These are phyloP conservation scores for Vaccinium myrtillus DNA, from an alignment of 148 eudicot species.

Conservation along the genomic window DNA sequence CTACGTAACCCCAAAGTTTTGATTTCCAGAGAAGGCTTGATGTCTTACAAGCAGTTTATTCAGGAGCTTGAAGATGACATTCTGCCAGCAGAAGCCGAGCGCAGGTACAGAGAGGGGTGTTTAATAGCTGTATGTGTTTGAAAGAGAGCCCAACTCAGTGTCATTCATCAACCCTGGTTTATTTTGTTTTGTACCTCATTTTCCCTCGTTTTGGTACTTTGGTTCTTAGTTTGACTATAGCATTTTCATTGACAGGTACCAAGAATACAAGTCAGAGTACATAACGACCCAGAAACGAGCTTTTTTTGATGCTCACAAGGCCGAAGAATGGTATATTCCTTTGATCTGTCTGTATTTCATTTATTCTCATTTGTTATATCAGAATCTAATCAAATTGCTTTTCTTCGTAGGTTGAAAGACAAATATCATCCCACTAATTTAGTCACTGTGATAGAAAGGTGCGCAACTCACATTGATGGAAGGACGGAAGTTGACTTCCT, in stretches of 20 bases:
- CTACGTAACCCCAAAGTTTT: not conserved
- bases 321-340: conserved; percentile 77
- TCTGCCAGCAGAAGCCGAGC: conserved; percentile 93
- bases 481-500: not conserved
- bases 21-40: conserved; percentile 77
- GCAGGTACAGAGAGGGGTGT: conserved; percentile 48
- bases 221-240: not conserved
- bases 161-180: not conserved
- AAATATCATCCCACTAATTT: conserved; percentile 96
- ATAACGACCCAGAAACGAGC: conserved; percentile 87
- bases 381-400: conserved; percentile 15
- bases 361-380: not conserved
- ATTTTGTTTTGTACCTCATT: not conserved
- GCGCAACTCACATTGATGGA: conserved; percentile 7
- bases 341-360: conserved; percentile 5
- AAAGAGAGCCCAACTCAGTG: not conserved
- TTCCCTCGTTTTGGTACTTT: not conserved
- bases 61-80: conserved; percentile 99
- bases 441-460: conserved; percentile 85
- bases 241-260: conserved; percentile 53
- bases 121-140: conserved; percentile 5
- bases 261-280: conserved; percentile 89
- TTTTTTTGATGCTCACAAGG: conserved; percentile 92
- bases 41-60: conserved; percentile 98
- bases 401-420: conserved; percentile 72